Base-by-base conservation (phyloP, 1,139 yeast genomes). In the Debaryomyces sp. region DNA sequence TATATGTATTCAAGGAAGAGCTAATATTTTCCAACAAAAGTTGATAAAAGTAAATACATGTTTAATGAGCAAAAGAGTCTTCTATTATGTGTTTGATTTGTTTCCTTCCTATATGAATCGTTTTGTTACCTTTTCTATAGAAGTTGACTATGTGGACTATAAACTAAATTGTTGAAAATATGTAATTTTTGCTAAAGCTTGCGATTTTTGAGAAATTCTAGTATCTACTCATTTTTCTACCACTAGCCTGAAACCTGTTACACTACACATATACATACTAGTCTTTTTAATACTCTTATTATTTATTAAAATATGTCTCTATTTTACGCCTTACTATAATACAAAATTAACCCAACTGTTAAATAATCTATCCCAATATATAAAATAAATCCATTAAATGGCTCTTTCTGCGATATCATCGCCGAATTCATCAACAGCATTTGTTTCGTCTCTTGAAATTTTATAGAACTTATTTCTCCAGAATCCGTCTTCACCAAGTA, bases 401-500 rank as follows among this genome's bases (percentile, higher is more conserved):
- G 12, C 6, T 23, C 29, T 45, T 12, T 62, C 84, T 83, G 89
- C 89, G 9, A 32, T 18, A 22, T 37, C 47, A 15, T 48, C 55
- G 29, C 51, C 58, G 17, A 22, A 1, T 13, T 37, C 48, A 1
- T 48, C 54, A 32, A 52, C 58, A 15, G 12, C 4, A 9, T 8
- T 30, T 13, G 43, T 22, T 56, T 56, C 57, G 47, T 62, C 67
- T 23, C 59, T 61, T 18, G 66, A 54, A 35, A 78, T 68, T 56
- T 75, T 80, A 61, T 76, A 70, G 56, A 87, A 73, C 61, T 80
- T 76, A 54, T 82, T 82, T 65, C 87, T 82, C 87, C 90, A 84
- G 77, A 86, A 87, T 1, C 95, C 95, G 57, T 79, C 84, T 27
- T 81, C 86, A 44, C 89, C 91, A 46, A 85, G 64, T 8, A 84